These are phyloP conservation scores for Fusarium cyanostomum DNA, from an alignment of 2,329 filamentous ascomycete genomes.

Conservation along the genomic window DNA sequence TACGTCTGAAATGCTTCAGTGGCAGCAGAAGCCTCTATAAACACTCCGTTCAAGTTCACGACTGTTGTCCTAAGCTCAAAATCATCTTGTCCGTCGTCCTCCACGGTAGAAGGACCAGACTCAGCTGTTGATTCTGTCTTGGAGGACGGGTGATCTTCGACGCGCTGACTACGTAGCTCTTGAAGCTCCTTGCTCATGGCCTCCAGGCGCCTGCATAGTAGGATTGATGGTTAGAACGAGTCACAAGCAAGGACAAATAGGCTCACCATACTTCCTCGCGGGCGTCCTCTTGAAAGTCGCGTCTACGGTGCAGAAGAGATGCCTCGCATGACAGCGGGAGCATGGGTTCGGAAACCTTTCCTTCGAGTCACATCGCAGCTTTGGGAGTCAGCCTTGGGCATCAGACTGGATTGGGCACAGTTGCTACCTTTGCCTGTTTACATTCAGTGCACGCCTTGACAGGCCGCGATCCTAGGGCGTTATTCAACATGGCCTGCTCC, in stretches of 20 bases:
- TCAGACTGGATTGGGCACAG: too few species aligned
- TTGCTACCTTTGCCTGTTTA: constrained; percentile 25
- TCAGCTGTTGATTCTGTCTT: constrained; percentile 7
- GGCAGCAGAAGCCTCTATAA: constrained; percentile 4
- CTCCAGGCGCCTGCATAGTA: constrained; percentile 19
- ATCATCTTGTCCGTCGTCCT: constrained; percentile 10
- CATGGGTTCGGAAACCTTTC: constrained; percentile 33
- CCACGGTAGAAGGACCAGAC: background rate
- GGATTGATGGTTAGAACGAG: background rate
- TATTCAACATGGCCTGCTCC: too few species aligned
- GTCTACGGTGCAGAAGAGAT: constrained; percentile 34
- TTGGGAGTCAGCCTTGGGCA: background rate
- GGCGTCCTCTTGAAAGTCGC: constrained; percentile 30
- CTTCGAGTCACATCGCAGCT: constrained; percentile 37
- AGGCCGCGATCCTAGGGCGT: background rate
- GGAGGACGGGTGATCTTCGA: background rate
- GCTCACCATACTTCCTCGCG: constrained; percentile 21
- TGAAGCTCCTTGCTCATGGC: constrained; percentile 34
- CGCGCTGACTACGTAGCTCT: constrained; percentile 28
- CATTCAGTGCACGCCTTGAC: constrained; percentile 29
- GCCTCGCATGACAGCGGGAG: constrained; percentile 25
- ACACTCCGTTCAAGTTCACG: constrained; percentile 4
- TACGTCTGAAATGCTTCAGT: constrained; percentile 24
- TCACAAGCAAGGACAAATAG: too few species aligned
- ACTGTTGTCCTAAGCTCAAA: constrained; percentile 7